Percentiles rank a stretch among this genome's conserved stretches.
Evolutionary conservation across 768 basidiomycete species (phyloP).

Genomic region (Kwoniella heveanensis): DNA sequence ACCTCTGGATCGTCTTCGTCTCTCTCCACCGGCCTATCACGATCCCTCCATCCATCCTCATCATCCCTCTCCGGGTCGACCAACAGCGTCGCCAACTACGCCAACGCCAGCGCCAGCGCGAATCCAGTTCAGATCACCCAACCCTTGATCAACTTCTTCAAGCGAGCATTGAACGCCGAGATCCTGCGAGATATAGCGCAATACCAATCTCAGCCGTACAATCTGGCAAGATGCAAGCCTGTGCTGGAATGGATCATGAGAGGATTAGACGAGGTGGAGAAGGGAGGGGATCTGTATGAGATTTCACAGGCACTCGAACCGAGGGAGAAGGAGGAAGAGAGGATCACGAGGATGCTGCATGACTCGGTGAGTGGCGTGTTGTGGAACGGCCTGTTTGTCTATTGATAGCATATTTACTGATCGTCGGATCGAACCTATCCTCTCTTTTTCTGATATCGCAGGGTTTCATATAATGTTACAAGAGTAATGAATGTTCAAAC

Average conservation of each 20-base stretch:
- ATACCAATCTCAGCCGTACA: constrained; percentile 90
- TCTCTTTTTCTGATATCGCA: background rate
- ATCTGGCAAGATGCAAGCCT: constrained; percentile 68
- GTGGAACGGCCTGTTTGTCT: no score
- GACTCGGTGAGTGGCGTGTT: constrained; percentile 42
- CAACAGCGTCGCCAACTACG: background rate
- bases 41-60: constrained; percentile 6
- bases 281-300: constrained; percentile 63
- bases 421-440: no score
- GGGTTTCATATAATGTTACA: constrained; percentile 15
- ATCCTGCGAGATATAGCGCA: constrained; percentile 95
- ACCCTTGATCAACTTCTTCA: constrained; percentile 85
- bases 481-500: no score
- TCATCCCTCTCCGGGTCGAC: background rate
- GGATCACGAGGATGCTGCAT: constrained; percentile 64
- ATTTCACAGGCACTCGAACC: constrained; percentile 86
- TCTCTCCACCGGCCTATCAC: constrained; percentile 15
- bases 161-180: constrained; percentile 92
- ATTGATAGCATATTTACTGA: no score
- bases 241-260: constrained; percentile 78
- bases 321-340: constrained; percentile 91
- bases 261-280: constrained; percentile 68
- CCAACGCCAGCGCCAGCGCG: background rate
- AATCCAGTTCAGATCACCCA: constrained; percentile 60
- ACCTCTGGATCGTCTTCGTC: constrained; percentile 35